A percentile compares a stretch with the other conserved stretches of the same genome.
These are phyloP conservation scores for Colletotrichum melonis DNA, from an alignment of 2,329 filamentous ascomycete species.

Conservation along the genomic window DNA sequence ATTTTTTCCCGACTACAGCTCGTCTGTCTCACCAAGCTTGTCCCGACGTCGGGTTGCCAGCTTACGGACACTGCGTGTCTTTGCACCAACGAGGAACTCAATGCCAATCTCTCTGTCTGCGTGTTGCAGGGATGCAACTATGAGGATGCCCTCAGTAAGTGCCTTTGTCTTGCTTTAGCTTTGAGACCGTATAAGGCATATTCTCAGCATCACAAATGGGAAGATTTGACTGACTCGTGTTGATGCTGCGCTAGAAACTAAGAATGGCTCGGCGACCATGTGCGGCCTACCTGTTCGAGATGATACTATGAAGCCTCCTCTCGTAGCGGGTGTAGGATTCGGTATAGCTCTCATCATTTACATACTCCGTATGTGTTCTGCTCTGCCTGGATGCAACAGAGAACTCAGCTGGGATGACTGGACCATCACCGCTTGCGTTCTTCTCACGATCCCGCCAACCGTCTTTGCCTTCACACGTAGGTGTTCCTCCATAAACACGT, in stretches of 20 bases:
- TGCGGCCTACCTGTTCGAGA: too few species aligned
- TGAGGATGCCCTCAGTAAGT: too few species aligned
- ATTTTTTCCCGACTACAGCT: slow-evolving; percentile 31
- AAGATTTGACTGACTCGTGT: too few species aligned
- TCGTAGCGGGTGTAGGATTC: too few species aligned
- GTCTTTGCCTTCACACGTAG: slow-evolving; percentile 6
- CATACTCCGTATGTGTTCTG: slow-evolving; percentile 42
- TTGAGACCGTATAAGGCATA: too few species aligned
- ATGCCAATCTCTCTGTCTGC: slow-evolving; percentile 33
- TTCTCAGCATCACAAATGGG: too few species aligned
- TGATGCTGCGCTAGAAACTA: too few species aligned
- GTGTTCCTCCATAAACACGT: background rate
- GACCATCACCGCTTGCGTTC: slow-evolving; percentile 44
- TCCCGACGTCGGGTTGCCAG: slow-evolving; percentile 25
- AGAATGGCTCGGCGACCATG: too few species aligned
- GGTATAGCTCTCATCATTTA: too few species aligned
- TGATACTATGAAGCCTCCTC: too few species aligned
- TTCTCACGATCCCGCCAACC: slow-evolving; percentile 41
- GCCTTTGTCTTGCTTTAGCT: too few species aligned
- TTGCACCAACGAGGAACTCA: slow-evolving; percentile 39
- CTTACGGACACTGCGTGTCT: slow-evolving; percentile 36
- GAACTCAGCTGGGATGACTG: slow-evolving; percentile 52
- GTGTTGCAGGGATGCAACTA: slow-evolving; percentile 4
- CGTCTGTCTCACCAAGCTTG: slow-evolving; percentile 32
- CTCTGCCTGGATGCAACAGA: slow-evolving; percentile 39